Base-by-base conservation (phyloP, 495 filamentous ascomycete species). In the Glonium stellatum region DNA sequence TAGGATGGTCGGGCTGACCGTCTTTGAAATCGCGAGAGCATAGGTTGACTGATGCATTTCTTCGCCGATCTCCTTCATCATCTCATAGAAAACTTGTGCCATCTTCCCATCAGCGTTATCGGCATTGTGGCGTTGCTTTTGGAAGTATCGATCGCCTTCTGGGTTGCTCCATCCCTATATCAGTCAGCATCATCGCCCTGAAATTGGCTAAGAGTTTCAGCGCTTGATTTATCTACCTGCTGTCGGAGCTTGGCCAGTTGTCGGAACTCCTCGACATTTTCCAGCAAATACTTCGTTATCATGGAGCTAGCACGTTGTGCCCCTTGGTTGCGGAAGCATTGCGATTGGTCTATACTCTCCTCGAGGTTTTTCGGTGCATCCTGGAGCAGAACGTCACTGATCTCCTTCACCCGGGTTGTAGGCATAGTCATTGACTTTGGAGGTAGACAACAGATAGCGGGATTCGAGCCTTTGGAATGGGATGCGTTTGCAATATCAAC, bases 141-240 rank as follows among this genome's bases (percentile, higher is more conserved):
- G 13, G 62, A 79, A 81, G 57, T 65, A 70, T 1, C 23, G 23
- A 39, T 79, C 77, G 8, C 75, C 78, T 31, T 60, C 61, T 1
- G 70, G 63, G 55, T 71, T 73, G 0, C 67, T 59, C 77, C 77
- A 79, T 50, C 76, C 76, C 77, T 80, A 51, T 66, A 9, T 44
- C 35, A 39, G 54, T 37, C 12, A 56, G 31, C 54, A 10, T 48
- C 44, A 34, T 56, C 37, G 37, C 22, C 54, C 54, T 22, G 22
- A 13, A 56, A 11, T 54, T 27, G 34, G 19, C 6, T 54, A 18
- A 37, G 50, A 54, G 50, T 27, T 27, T 27, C 25, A 4, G 19
- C 50, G 50, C 50, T 15, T 8, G 6, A 18, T 54, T 54, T 54
- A 54, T 54, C 27, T 54, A 54, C 50, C 50, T 54, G 50, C 50